A percentile compares a stretch with the other conserved stretches of the same genome.
Evolutionary conservation across 805 yeast species (phyloP).

Genomic region (Candida fluviatilis): DNA sequence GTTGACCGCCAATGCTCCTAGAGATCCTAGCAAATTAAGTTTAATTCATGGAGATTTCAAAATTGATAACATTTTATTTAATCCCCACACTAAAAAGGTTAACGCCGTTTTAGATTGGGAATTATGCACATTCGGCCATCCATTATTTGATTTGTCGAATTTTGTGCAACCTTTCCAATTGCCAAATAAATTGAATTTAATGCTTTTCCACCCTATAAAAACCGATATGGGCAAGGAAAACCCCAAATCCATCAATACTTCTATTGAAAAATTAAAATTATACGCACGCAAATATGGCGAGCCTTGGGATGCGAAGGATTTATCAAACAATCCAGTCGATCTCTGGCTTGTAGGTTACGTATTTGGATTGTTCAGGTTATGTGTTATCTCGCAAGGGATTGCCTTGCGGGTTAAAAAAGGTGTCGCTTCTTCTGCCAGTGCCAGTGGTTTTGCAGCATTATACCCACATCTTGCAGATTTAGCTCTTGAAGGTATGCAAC

Average conservation of each 20-base stretch:
- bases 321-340: conserved; percentile 40
- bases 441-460: conserved; percentile 34
- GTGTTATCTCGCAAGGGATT: conserved; percentile 60
- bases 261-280: conserved; percentile 13
- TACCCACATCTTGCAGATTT: conserved; percentile 29
- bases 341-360: conserved; percentile 52
- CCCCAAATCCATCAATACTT: conserved; percentile 14
- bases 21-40: conserved; percentile 40
- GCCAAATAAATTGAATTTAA: conserved; percentile 33
- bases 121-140: conserved; percentile 61
- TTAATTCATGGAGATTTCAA: conserved; percentile 65
- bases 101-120: conserved; percentile 65
- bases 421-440: conserved; percentile 51
- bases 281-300: conserved; percentile 22
- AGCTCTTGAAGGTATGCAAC: conserved; percentile 19
- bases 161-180: conserved; percentile 51
- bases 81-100: conserved; percentile 47
- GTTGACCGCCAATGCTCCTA: conserved; percentile 42
- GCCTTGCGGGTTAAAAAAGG: conserved; percentile 52
- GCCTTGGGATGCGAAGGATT: conserved; percentile 28
- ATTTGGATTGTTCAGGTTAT: conserved; percentile 51
- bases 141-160: conserved; percentile 58
- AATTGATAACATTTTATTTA: conserved; percentile 59
- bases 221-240: conserved; percentile 31
- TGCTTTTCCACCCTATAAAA: conserved; percentile 22